phyloP scores from a whole-genome alignment of 2,329 filamentous ascomycete genomes.

The Davidsoniella neocaledoniae region DNA sequence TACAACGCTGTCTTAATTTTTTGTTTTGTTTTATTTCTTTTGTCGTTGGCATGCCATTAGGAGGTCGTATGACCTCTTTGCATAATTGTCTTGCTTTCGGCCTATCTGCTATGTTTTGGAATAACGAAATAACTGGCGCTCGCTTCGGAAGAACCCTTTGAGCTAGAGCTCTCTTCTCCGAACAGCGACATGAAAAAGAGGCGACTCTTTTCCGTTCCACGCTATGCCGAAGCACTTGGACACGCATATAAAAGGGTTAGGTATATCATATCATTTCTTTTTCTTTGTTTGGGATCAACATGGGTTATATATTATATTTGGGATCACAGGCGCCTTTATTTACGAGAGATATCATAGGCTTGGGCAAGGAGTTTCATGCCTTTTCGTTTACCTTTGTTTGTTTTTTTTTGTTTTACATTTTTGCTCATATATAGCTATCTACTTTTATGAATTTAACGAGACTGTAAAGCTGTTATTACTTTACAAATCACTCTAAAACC shows the following conservation, averaged over 20 bases:
- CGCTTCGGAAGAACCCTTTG: neutral
- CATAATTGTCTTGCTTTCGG: conserved; percentile 8
- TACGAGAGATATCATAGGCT: too few species aligned
- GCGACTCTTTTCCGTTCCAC: conserved; percentile 13
- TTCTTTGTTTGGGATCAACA: conserved; percentile 2
- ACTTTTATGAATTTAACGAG: too few species aligned
- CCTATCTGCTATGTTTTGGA: conserved; percentile 9
- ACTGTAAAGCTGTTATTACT: too few species aligned
- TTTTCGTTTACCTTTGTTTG: too few species aligned
- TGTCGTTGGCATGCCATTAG: neutral
- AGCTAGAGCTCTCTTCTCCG: neutral
- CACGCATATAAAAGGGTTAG: conserved; percentile 9
- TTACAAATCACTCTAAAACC: too few species aligned
- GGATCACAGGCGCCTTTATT: too few species aligned
- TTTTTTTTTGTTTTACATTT: neutral
- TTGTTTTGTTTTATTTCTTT: neutral
- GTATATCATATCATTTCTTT: conserved; percentile 6
- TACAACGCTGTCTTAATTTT: neutral
- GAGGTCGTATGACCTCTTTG: neutral
- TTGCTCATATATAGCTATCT: too few species aligned
- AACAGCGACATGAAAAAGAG: conserved; percentile 7
- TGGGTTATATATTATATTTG: neutral
- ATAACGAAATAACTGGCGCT: conserved; percentile 11
- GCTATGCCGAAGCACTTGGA: conserved; percentile 14
- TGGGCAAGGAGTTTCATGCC: too few species aligned